phyloP scores from a whole-genome alignment of 257 asterid species.

The Fraxinus pennsylvanica region DNA sequence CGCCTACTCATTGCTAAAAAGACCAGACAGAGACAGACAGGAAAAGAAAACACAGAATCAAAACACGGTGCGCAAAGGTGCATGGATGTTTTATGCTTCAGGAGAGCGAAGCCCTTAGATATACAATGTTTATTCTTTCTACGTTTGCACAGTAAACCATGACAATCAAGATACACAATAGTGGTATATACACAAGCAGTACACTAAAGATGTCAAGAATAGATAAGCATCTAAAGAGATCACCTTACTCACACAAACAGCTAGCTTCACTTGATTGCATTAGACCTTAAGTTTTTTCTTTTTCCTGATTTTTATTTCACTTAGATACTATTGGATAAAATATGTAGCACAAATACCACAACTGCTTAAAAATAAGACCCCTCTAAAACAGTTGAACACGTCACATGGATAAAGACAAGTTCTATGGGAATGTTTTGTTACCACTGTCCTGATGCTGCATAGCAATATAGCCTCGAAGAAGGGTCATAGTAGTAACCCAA shows the following conservation, averaged over 20 bases:
- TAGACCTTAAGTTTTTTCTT: not conserved
- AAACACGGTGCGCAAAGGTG: not conserved
- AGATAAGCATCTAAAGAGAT: not conserved
- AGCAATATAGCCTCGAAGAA: slow-evolving; percentile 75
- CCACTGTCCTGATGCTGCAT: slow-evolving; percentile 91
- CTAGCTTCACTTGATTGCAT: not conserved
- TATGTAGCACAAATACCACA: not conserved
- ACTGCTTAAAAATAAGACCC: not conserved
- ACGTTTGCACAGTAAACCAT: not conserved
- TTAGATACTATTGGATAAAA: not conserved
- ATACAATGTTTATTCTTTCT: not conserved
- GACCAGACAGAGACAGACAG: not conserved
- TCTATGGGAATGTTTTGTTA: slow-evolving; percentile 26
- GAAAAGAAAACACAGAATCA: not conserved
- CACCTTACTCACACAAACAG: not conserved
- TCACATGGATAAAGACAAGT: not conserved
- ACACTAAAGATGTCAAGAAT: no score
- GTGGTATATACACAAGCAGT: not conserved
- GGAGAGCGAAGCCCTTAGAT: no score
- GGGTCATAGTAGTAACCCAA: slow-evolving; percentile 94
- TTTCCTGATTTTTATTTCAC: not conserved
- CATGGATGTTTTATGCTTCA: not conserved
- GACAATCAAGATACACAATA: no score
- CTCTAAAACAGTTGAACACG: not conserved
- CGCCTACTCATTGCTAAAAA: no score